Evolutionary conservation across 371 early-diverging fungal species (phyloP).

Genomic region (Apophysomyces trapeziformis): DNA sequence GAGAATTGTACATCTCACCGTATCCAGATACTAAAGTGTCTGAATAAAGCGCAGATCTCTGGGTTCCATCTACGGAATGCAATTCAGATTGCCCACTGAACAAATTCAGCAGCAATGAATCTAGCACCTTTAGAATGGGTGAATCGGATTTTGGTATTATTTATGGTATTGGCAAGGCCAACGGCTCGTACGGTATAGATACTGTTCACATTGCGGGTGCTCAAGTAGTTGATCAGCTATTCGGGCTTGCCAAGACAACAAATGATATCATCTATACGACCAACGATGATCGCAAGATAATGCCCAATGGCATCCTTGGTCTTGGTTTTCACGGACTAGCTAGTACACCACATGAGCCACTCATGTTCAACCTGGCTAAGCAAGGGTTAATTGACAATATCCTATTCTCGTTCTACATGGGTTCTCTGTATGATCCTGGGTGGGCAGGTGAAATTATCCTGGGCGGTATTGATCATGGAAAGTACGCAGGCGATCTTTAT

Average conservation of each 20-base stretch:
- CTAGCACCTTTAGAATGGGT: conserved; percentile 50
- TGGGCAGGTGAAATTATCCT: conserved; percentile 57
- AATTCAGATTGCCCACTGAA: conserved; percentile 27
- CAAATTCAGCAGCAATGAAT: conserved; percentile 54
- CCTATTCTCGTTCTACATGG: conserved; percentile 45
- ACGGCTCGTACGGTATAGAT: conserved; percentile 62
- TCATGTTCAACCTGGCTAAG: conserved; percentile 35
- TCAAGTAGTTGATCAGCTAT: conserved; percentile 51
- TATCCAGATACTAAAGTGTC: conserved; percentile 23
- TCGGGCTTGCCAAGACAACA: conserved; percentile 56
- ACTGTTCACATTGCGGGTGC: conserved; percentile 50
- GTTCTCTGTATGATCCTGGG: conserved; percentile 19
- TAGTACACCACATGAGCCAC: conserved; percentile 23
- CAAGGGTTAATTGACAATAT: conserved; percentile 37
- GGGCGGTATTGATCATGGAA: conserved; percentile 53
- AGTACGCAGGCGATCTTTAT: conserved; percentile 22
- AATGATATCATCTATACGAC: conserved; percentile 54
- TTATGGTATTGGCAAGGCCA: conserved; percentile 65
- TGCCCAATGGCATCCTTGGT: conserved; percentile 39
- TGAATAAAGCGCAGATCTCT: conserved; percentile 72
- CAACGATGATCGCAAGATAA: conserved; percentile 21
- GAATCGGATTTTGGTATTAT: conserved; percentile 55
- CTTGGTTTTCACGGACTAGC: conserved; percentile 33
- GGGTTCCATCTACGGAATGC: conserved; percentile 43
- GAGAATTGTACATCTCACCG: neutral